These are phyloP conservation scores for Boehmeria nivea DNA, from an alignment of 306 rosid genomes.

Conservation along the genomic window DNA sequence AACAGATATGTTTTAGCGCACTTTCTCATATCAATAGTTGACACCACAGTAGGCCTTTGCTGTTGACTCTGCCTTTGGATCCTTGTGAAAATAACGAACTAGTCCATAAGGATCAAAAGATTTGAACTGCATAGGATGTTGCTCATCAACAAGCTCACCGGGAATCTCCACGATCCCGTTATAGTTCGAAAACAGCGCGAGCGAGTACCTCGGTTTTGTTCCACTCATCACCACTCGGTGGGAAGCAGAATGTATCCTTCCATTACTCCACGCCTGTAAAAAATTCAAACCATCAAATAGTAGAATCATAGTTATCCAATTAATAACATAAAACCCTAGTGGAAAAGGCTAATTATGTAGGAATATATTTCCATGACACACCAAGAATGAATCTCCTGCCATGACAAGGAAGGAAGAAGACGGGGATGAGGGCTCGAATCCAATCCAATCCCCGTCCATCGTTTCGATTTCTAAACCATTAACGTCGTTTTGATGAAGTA, in stretches of 20 bases:
- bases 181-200: slow-evolving; percentile 16
- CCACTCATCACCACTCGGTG: slow-evolving; percentile 27
- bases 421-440: slow-evolving; percentile 13
- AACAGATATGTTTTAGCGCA: no score
- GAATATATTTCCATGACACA: background rate
- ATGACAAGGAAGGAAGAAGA: slow-evolving; percentile 23
- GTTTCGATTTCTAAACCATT: slow-evolving; percentile 23
- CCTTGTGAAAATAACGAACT: slow-evolving; percentile 1
- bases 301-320: no score
- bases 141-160: slow-evolving; percentile 16
- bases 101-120: slow-evolving; percentile 21
- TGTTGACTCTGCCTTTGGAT: slow-evolving; percentile 5
- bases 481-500: slow-evolving; percentile 25
- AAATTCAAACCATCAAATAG: no score
- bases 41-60: slow-evolving; percentile 38
- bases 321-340: no score
- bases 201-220: slow-evolving; percentile 15
- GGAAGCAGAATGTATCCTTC: slow-evolving; percentile 14
- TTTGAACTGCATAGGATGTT: slow-evolving; percentile 16
- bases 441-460: slow-evolving; percentile 18
- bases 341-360: no score
- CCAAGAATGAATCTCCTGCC: slow-evolving; percentile 27
- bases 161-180: slow-evolving; percentile 25
- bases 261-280: slow-evolving; percentile 31
- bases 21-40: no score